Evolutionary conservation across 1,284 basidiomycete species (phyloP), one percentile per base, ranked within the genome.

Genomic region (Neolentinus lepideus): DNA sequence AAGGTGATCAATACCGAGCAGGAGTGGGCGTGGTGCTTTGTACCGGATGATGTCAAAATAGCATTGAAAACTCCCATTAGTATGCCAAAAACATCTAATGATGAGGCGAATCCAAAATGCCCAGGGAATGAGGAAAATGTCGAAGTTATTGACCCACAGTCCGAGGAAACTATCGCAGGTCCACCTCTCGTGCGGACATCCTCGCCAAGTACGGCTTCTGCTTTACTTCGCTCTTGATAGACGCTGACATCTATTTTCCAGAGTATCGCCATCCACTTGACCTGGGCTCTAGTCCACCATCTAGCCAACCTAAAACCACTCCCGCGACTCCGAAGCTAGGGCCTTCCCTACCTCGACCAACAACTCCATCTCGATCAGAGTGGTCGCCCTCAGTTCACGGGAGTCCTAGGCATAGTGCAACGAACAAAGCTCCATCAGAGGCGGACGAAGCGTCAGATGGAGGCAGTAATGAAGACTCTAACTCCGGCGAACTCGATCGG

Each of bases 231-330:
- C 6, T 4, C 29, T 43, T 43, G n/a, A n/a, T n/a, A n/a, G n/a
- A n/a, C 19, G 19, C 38, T 43, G 38, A 43, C n/a, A n/a, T 16
- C 6, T 16, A 16, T n/a, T 21, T 10, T 25, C 2, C 10, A 31
- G 53, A 22, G 9, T 24, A 10, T 50, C 4, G 47, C 16, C 27
- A 52, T 52, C 22, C 50, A 16, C 47, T 55, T 25, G 54, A 55
- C 24, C 48, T 55, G 14, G 48, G 26, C 16, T 55, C 54, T 16
- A 55, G 54, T 38, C 35, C 47, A 25, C 48, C 54, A 21, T 16
- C 38, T 4, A 21, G 19, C 38, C 3, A 16, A 6, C n/a, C 38
- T 43, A 14, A 27, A 16, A 19, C 2, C 21, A 19, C 4, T 14
- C 9, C 4, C 14, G 14, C 22, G 24, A 31, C 9, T 3, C 48